phyloP scores from a whole-genome alignment of 345 rosid genomes.

The Trapa incisa region DNA sequence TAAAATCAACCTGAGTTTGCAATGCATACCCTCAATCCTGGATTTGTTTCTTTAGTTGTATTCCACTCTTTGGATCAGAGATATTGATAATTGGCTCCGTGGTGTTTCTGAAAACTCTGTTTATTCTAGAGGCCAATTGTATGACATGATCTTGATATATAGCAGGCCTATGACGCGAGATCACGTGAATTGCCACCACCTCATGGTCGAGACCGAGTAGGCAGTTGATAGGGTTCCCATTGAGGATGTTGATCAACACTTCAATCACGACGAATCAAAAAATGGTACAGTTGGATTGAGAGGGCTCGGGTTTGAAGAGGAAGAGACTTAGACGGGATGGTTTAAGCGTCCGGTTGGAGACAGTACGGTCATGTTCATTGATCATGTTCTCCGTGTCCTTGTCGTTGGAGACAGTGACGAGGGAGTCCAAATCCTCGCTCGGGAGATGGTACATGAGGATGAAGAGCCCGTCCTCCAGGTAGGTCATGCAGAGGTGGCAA shows the following conservation, averaged over 20 bases:
- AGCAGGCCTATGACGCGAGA: constrained; percentile 49
- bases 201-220: constrained; percentile 66
- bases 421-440: constrained; percentile 83
- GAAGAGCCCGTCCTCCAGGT: constrained; percentile 51
- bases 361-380: constrained; percentile 80
- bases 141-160: constrained; percentile 51
- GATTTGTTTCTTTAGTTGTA: constrained; percentile 27
- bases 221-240: constrained; percentile 61
- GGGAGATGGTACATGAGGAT: constrained; percentile 88
- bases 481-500: constrained; percentile 49
- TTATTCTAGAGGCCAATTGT: constrained; percentile 50
- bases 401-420: constrained; percentile 79
- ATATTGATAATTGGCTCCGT: constrained; percentile 43
- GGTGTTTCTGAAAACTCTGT: constrained; percentile 30
- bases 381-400: constrained; percentile 94
- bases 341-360: constrained; percentile 25
- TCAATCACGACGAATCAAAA: constrained; percentile 36
- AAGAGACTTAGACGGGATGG: constrained; percentile 69
- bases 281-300: constrained; percentile 58
- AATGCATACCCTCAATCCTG: constrained; percentile 39
- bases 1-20: constrained; percentile 43
- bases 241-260: constrained; percentile 75
- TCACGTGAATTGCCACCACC: constrained; percentile 13
- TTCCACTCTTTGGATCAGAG: constrained; percentile 37
- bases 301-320: constrained; percentile 51